Conservation (phyloP, 345 rosid genomes). For the Psidium friedrichsthalianum region DNA sequence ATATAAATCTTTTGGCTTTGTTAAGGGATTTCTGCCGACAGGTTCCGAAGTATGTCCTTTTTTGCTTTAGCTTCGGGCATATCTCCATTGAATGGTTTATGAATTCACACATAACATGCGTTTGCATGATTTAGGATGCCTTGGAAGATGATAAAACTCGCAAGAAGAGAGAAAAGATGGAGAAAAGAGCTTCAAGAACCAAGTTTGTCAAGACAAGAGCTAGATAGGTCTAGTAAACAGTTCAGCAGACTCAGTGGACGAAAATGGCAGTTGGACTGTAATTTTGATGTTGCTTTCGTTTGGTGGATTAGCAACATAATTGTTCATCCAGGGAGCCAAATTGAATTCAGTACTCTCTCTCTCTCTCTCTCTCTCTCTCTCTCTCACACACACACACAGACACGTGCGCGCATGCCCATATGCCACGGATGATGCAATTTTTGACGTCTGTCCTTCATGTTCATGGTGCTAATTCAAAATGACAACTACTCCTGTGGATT, state of each 20-base stretch:
- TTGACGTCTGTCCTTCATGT: not conserved
- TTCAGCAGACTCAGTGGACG: not conserved
- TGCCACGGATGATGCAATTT: not conserved
- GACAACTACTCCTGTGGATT: not conserved
- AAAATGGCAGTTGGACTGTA: not conserved
- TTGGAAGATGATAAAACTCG: constrained; percentile 77
- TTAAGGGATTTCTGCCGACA: constrained; percentile 44
- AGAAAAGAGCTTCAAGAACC: constrained; percentile 63
- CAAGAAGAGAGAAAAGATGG: constrained; percentile 87
- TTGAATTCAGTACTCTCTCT: not conserved
- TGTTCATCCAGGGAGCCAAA: not conserved
- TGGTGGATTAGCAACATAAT: not conserved
- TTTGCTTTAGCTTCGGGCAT: not conserved
- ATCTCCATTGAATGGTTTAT: not conserved
- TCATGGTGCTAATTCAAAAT: not conserved
- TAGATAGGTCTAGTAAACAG: constrained; percentile 6
- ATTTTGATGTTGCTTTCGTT: not conserved
- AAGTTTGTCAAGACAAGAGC: constrained; percentile 57
- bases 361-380: not conserved
- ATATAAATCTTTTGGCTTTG: constrained; percentile 51
- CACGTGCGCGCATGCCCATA: not conserved
- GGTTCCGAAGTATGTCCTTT: constrained; percentile 52
- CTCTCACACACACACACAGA: no score
- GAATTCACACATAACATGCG: not conserved
- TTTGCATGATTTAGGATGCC: constrained; percentile 35